Evolutionary conservation across 1,284 basidiomycete species (phyloP).

Genomic region (Chiua sp.): DNA sequence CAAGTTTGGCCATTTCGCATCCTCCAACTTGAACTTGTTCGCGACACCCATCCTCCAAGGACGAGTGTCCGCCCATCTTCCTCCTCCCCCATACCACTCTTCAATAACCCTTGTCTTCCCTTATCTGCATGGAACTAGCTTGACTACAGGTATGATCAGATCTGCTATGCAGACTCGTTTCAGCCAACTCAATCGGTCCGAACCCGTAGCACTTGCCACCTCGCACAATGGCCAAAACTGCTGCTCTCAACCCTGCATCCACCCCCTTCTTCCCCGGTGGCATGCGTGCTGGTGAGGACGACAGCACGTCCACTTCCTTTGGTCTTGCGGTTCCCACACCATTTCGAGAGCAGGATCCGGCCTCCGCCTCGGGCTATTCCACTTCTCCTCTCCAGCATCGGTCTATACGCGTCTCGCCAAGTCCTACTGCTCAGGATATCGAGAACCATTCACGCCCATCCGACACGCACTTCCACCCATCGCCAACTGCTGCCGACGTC

Average conservation of each 20-base stretch:
- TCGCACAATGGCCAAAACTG: slow-evolving; percentile 70
- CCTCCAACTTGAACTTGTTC: slow-evolving; percentile 15
- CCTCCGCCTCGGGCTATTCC: slow-evolving; percentile 59
- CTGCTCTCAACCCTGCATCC: slow-evolving; percentile 77
- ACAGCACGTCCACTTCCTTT: slow-evolving; percentile 39
- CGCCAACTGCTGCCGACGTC: slow-evolving; percentile 44
- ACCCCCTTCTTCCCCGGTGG: slow-evolving; percentile 82
- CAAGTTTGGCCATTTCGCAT: slow-evolving; percentile 20
- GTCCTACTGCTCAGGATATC: slow-evolving; percentile 52
- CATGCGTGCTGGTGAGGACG: slow-evolving; percentile 59
- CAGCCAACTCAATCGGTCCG: slow-evolving; percentile 5
- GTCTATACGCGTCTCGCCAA: slow-evolving; percentile 72
- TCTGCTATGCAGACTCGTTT: background rate
- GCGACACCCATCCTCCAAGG: slow-evolving; percentile 23
- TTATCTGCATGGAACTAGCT: slow-evolving; percentile 33
- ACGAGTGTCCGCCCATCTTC: background rate
- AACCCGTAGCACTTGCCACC: slow-evolving; percentile 5
- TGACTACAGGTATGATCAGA: slow-evolving; percentile 33
- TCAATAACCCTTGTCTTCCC: background rate
- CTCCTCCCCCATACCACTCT: background rate
- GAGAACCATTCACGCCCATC: slow-evolving; percentile 21
- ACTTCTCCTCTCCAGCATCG: slow-evolving; percentile 66
- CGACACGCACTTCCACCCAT: slow-evolving; percentile 37
- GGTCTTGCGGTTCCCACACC: slow-evolving; percentile 51
- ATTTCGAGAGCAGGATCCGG: slow-evolving; percentile 60